Evolutionary conservation across 2,329 filamentous ascomycete species (phyloP), one percentile per base, ranked within the genome.

Genomic region (Diaporthe batatas): DNA sequence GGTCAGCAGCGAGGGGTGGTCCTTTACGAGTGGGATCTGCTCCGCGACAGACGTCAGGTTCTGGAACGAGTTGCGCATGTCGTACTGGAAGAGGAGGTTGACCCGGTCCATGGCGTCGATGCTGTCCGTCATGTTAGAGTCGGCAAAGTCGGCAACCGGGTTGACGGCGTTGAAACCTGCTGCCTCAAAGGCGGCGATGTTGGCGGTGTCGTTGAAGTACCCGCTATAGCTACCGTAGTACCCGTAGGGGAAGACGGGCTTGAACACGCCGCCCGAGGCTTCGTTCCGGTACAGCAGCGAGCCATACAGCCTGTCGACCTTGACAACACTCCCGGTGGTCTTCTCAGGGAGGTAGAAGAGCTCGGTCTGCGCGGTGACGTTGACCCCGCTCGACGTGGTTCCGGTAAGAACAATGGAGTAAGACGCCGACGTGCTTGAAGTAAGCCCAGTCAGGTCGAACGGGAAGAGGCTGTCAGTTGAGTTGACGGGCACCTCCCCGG

Each of bases 101-200:
- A 81, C 78, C 34, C 74, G 67, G 67, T 84, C 82, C 81, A 87
- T 82, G 47, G 59, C 68, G 47, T 73, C 49, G 75, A 82, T 82
- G 11, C 79, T 76, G 47, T 85, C 84, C 11, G 82, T 80, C 6
- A 78, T 75, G 21, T 80, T 78, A 25, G 82, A 82, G 70, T 83
- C 80, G 29, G 79, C 78, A 70, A 82, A 83, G 23, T 79, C 82
- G 0, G 83, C 82, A 32, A 87, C 79, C 1, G 84, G 82, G 21
- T 84, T 81, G 76, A 87, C 85, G 39, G 82, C 83, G 64, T 85
- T 87, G 39, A 87, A 79, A 1, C 85, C 84, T 18, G 80, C 77
- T 39, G 77, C 78, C 25, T 76, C 76, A 73, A 84, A 86, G 11
- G 76, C 70, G 55, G 80, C 78, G 21, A 84, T 78, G 6, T 79